These are phyloP conservation scores for Podaxis rugospora DNA, from an alignment of 768 basidiomycete genomes.

Conservation along the genomic window DNA sequence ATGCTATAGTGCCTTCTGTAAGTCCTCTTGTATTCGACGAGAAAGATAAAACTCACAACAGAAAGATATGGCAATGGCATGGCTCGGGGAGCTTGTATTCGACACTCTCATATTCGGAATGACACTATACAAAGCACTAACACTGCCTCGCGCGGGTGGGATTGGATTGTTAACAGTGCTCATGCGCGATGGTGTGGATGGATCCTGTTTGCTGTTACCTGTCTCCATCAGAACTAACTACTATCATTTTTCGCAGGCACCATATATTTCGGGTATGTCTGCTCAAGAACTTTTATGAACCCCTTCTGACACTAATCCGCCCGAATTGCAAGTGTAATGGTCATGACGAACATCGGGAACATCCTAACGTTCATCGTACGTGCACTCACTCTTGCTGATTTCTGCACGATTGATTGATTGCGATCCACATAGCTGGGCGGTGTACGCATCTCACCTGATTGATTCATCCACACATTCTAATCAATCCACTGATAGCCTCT, in stretches of 20 bases:
- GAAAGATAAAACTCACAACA: conserved; percentile 16
- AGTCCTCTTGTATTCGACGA: not conserved
- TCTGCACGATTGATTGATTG: not conserved
- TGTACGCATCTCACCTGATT: conserved; percentile 19
- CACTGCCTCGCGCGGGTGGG: conserved; percentile 18
- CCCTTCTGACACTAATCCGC: not conserved
- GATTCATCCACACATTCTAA: not conserved
- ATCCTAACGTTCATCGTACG: conserved; percentile 34
- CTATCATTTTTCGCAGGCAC: conserved; percentile 22
- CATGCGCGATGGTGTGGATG: conserved; percentile 32
- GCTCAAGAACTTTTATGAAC: not conserved
- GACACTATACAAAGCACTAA: conserved; percentile 36
- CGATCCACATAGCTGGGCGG: conserved; percentile 22
- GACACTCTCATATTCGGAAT: conserved; percentile 35
- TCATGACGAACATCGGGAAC: conserved; percentile 30
- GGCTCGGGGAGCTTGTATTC: conserved; percentile 23
- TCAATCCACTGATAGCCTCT: not conserved
- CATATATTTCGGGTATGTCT: conserved; percentile 32
- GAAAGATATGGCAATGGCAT: not conserved
- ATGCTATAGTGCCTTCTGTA: not conserved
- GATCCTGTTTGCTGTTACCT: not conserved
- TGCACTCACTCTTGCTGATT: not conserved
- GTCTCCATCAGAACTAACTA: not conserved
- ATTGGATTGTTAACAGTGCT: conserved; percentile 27
- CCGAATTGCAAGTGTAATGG: conserved; percentile 26